phyloP scores from a whole-genome alignment of 345 rosid species.

The Dipteronia sinensis region DNA sequence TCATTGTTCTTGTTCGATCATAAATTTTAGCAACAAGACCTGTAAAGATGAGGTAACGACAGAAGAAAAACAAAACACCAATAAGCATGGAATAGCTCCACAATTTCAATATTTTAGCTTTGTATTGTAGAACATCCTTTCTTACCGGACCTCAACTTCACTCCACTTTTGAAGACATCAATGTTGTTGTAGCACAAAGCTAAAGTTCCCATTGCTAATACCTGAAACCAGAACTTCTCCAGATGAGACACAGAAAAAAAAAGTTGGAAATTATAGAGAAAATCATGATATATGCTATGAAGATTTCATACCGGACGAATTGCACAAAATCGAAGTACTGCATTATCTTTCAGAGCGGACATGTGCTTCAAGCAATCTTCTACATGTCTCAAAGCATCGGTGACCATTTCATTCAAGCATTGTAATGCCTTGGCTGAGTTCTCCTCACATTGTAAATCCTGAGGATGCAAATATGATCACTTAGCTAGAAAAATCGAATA shows the following conservation, averaged over 20 bases:
- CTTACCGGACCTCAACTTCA: conserved; percentile 96
- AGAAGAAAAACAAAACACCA: too few relatives aligned
- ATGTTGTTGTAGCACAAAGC: conserved; percentile 88
- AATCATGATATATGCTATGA: too few relatives aligned
- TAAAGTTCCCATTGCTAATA: conserved; percentile 93
- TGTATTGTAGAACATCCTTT: not conserved
- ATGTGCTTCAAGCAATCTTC: conserved; percentile 84
- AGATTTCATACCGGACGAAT: conserved; percentile 43
- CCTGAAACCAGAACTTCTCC: conserved; percentile 25
- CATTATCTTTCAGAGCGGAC: conserved; percentile 61
- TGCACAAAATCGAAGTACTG: conserved; percentile 87
- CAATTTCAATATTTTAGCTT: too few relatives aligned
- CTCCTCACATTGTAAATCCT: conserved; percentile 87
- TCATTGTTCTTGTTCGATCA: conserved; percentile 71
- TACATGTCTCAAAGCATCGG: conserved; percentile 70
- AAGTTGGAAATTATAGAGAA: too few relatives aligned
- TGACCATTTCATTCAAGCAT: conserved; percentile 94
- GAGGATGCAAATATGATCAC: conserved; percentile 4
- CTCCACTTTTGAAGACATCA: conserved; percentile 89
- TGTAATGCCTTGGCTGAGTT: conserved; percentile 81
- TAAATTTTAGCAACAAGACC: conserved; percentile 93
- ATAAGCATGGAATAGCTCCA: too few relatives aligned
- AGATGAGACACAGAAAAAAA: too few relatives aligned
- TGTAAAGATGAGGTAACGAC: conserved; percentile 22
- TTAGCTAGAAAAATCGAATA: not conserved